A percentile compares a stretch with the other conserved stretches of the same genome.
These are phyloP conservation scores for Trichoderma brevicompactum DNA, from an alignment of 2,329 filamentous ascomycete species.

Conservation along the genomic window DNA sequence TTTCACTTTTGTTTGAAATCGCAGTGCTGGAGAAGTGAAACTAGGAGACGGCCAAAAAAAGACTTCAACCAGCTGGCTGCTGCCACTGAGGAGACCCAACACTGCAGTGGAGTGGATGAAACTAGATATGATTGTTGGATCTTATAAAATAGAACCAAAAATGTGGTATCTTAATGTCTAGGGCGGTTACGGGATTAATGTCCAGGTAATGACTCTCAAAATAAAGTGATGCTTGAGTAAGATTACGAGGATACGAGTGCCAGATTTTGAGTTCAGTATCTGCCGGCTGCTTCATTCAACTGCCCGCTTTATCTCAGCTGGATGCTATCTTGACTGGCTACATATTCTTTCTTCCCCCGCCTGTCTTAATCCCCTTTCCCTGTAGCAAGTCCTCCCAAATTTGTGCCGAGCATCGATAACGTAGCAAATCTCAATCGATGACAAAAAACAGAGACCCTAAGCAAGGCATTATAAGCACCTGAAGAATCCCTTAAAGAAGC, in stretches of 20 bases:
- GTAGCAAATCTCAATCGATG: not conserved
- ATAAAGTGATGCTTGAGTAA: too few relatives aligned
- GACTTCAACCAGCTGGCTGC: not conserved
- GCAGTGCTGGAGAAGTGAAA: not conserved
- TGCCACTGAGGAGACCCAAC: too few relatives aligned
- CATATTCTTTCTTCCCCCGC: not conserved
- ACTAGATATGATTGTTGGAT: too few relatives aligned
- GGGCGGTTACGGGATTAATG: too few relatives aligned
- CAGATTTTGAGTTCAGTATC: too few relatives aligned
- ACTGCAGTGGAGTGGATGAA: too few relatives aligned
- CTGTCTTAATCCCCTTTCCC: too few relatives aligned
- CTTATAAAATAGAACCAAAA: too few relatives aligned
- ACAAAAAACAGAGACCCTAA: not conserved
- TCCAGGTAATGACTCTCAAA: too few relatives aligned
- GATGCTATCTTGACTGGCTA: not conserved
- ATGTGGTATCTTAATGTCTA: too few relatives aligned
- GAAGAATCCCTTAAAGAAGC: not conserved
- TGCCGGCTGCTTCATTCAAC: not conserved
- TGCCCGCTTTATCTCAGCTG: not conserved
- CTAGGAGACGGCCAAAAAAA: not conserved
- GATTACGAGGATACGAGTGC: too few relatives aligned
- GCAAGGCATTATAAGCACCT: not conserved
- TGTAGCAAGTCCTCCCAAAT: not conserved
- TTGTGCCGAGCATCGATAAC: not conserved
- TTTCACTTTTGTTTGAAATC: not conserved